These are phyloP conservation scores for Melanogaster broomeanus DNA, from an alignment of 768 basidiomycete species.

Conservation along the genomic window DNA sequence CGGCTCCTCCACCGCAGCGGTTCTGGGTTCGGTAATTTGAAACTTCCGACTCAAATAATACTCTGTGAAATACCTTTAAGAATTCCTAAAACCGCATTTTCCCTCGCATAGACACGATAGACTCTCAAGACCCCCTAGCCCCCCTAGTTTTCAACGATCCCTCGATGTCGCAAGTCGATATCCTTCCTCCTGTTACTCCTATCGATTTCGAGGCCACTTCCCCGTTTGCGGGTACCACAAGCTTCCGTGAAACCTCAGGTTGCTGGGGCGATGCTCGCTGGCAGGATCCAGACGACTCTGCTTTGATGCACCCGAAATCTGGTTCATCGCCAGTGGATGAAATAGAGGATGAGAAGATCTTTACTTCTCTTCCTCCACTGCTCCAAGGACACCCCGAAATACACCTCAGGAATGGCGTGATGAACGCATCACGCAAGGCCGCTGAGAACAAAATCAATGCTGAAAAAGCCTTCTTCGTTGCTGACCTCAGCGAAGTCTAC, in stretches of 20 bases:
- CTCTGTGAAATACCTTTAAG: constrained; percentile 21
- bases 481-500: constrained; percentile 88
- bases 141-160: constrained; percentile 20
- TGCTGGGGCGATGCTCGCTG: neutral
- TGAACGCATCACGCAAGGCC: constrained; percentile 56
- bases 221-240: constrained; percentile 30
- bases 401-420: constrained; percentile 77
- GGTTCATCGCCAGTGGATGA: constrained; percentile 38
- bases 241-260: constrained; percentile 23
- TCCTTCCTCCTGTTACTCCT: constrained; percentile 38
- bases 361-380: constrained; percentile 68
- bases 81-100: constrained; percentile 25
- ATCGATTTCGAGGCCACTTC: constrained; percentile 30
- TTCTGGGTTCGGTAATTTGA: constrained; percentile 69
- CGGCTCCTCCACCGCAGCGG: constrained; percentile 77
- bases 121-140: constrained; percentile 4
- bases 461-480: constrained; percentile 96
- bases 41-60: constrained; percentile 35
- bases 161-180: constrained; percentile 61
- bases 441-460: constrained; percentile 65
- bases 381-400: constrained; percentile 68
- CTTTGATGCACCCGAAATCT: constrained; percentile 45
- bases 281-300: constrained; percentile 7
- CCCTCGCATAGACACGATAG: constrained; percentile 27
- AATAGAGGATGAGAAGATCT: constrained; percentile 45